Evolutionary conservation across 2,329 filamentous ascomycete genomes (phyloP).

Genomic region (Fusarium neocosmosporiellum): DNA sequence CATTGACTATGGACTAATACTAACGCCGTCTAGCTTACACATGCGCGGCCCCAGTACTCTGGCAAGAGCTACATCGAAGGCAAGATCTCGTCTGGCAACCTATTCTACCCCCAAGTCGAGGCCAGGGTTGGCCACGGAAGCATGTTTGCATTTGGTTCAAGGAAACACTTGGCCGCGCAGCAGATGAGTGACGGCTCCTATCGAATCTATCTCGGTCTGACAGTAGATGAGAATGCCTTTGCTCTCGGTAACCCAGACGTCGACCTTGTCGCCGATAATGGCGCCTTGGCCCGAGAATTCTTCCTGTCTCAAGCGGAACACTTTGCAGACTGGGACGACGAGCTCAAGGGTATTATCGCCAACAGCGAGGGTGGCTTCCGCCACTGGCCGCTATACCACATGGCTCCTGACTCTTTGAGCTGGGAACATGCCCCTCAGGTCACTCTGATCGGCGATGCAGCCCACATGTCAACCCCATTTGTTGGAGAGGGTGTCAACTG

Average conservation of each 20-base stretch:
- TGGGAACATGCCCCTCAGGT: background rate
- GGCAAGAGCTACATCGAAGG: background rate
- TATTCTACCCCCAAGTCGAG: background rate
- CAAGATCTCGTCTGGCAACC: background rate
- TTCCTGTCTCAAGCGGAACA: background rate
- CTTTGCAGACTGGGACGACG: background rate
- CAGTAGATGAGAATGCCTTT: background rate
- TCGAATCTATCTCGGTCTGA: background rate
- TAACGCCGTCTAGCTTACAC: background rate
- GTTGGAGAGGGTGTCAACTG: background rate
- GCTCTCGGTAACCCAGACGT: background rate
- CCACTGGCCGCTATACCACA: background rate
- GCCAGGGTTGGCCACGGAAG: background rate
- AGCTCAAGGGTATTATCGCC: background rate
- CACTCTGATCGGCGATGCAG: background rate
- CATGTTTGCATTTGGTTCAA: background rate
- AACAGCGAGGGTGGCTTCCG: background rate
- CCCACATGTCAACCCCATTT: background rate
- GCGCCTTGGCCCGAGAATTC: background rate
- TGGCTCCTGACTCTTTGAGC: background rate
- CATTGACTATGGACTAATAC: no score
- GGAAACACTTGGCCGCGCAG: background rate
- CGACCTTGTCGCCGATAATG: background rate
- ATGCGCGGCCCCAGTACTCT: background rate
- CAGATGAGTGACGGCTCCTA: background rate